These are phyloP conservation scores for Aureobasidium pullulans DNA, from an alignment of 2,329 filamentous ascomycete genomes.

Conservation along the genomic window DNA sequence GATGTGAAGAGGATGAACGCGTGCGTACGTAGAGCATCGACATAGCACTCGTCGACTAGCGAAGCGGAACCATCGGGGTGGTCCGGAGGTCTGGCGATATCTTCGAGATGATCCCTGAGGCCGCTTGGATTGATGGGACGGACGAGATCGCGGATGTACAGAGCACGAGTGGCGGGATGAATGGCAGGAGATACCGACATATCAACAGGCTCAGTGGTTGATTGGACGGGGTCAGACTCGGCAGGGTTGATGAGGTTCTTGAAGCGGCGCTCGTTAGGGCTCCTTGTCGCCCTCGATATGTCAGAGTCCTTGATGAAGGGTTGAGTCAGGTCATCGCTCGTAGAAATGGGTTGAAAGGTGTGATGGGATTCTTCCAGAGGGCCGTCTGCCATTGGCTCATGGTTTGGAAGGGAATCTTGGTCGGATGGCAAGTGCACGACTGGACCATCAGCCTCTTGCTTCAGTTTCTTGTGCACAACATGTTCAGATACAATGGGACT, in stretches of 20 bases:
- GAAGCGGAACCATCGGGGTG: conserved; percentile 41
- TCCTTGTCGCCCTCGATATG: not conserved
- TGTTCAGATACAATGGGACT: conserved; percentile 30
- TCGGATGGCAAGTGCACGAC: not conserved
- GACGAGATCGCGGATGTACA: conserved; percentile 90
- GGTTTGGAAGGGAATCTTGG: not conserved
- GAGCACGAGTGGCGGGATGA: conserved; percentile 50
- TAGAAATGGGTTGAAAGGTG: conserved; percentile 11
- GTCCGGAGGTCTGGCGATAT: conserved; percentile 56
- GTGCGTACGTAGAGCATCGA: conserved; percentile 82
- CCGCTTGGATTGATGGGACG: conserved; percentile 66
- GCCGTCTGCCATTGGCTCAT: conserved; percentile 19
- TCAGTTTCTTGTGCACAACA: conserved; percentile 38
- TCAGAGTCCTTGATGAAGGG: not conserved
- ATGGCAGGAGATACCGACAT: conserved; percentile 28
- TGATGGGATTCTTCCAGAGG: conserved; percentile 13
- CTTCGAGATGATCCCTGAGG: conserved; percentile 61
- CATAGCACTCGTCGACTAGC: conserved; percentile 61
- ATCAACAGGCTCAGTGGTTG: conserved; percentile 6
- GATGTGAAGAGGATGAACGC: conserved; percentile 70
- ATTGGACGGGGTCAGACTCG: not conserved
- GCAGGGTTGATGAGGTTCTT: conserved; percentile 22
- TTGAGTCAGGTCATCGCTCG: conserved; percentile 1
- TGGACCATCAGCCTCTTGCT: conserved; percentile 20
- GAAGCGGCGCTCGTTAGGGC: conserved; percentile 23